phyloP scores from a whole-genome alignment of 768 basidiomycete species.

The Chalciporus sphaerocephalus region DNA sequence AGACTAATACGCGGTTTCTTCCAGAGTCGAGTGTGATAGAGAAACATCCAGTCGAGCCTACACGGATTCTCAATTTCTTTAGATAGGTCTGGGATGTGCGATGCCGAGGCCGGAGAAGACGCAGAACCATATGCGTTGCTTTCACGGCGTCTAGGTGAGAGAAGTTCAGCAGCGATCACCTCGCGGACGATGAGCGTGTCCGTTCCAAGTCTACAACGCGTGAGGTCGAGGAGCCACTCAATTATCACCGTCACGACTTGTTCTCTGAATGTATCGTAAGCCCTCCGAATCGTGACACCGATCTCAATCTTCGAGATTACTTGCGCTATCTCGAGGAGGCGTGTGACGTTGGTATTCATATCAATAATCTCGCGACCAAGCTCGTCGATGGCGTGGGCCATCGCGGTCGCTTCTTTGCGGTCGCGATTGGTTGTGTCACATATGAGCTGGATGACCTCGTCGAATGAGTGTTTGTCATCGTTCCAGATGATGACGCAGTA shows the following conservation, averaged over 20 bases:
- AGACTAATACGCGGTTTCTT: constrained; percentile 75
- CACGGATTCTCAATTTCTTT: constrained; percentile 47
- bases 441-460: constrained; percentile 76
- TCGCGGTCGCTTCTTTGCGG: constrained; percentile 51
- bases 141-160: constrained; percentile 57
- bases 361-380: constrained; percentile 80
- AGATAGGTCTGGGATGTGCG: constrained; percentile 35
- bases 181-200: constrained; percentile 69
- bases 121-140: constrained; percentile 41
- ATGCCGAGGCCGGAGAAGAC: no score
- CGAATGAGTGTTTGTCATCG: constrained; percentile 94
- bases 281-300: constrained; percentile 82
- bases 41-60: constrained; percentile 68
- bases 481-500: constrained; percentile 90
- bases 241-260: constrained; percentile 79
- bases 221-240: constrained; percentile 80
- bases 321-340: constrained; percentile 73
- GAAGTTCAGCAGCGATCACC: constrained; percentile 63
- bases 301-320: constrained; percentile 84
- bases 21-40: constrained; percentile 84
- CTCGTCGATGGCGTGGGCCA: constrained; percentile 65
- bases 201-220: constrained; percentile 61
- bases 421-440: constrained; percentile 50
- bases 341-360: constrained; percentile 50
- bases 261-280: constrained; percentile 86